These are phyloP conservation scores for Solanum etuberosum DNA, from an alignment of 257 asterid genomes.

Conservation along the genomic window DNA sequence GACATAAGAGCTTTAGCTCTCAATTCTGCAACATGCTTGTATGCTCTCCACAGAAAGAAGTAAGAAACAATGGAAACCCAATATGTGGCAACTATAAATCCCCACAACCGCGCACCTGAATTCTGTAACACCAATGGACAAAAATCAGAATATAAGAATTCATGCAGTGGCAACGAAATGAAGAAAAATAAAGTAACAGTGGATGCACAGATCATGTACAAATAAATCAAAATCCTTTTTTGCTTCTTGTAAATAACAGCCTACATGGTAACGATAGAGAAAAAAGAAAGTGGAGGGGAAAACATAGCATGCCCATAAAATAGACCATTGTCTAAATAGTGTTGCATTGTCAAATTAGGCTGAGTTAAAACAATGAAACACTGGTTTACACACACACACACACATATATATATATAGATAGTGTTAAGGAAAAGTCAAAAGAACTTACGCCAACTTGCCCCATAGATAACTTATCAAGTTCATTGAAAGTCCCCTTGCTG, in stretches of 20 bases:
- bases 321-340: neutral
- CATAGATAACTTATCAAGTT: conserved; percentile 75
- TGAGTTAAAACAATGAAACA: neutral
- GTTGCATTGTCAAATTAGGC: neutral
- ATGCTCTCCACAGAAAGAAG: conserved; percentile 74
- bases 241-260: neutral
- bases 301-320: neutral
- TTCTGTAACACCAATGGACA: conserved; percentile 29
- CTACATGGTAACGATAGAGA: neutral
- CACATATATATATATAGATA: neutral
- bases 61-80: conserved; percentile 66
- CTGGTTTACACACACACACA: neutral
- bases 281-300: neutral
- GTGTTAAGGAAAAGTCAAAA: neutral
- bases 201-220: neutral
- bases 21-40: conserved; percentile 47
- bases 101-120: conserved; percentile 61
- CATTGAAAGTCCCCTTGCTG: conserved; percentile 53
- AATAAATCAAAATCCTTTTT: neutral
- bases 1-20: conserved; percentile 82
- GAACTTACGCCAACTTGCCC: conserved; percentile 54
- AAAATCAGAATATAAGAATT: neutral
- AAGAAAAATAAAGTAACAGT: neutral
- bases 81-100: conserved; percentile 40
- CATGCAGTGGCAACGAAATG: neutral